Evolutionary conservation across 1,284 basidiomycete genomes (phyloP).

Genomic region (Taiwanofungus camphoratus): DNA sequence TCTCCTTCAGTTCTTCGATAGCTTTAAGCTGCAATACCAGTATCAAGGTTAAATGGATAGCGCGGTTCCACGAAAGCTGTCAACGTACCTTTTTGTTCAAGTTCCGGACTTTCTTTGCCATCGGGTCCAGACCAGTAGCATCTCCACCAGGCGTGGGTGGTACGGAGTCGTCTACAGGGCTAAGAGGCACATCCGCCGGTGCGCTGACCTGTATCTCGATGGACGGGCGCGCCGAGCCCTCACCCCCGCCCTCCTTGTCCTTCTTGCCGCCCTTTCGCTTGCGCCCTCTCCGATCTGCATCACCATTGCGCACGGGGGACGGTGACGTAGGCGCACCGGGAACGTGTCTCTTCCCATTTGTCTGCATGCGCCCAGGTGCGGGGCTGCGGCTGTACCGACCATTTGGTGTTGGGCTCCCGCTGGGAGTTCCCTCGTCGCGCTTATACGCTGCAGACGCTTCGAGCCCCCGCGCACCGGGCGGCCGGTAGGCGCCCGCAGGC

Average conservation of each 20-base stretch:
- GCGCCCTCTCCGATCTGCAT: constrained; percentile 41
- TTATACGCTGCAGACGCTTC: constrained; percentile 83
- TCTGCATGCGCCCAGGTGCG: constrained; percentile 40
- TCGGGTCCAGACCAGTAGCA: constrained; percentile 57
- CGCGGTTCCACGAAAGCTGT: not conserved
- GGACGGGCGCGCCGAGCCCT: constrained; percentile 28
- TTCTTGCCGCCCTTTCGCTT: constrained; percentile 52
- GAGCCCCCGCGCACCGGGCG: constrained; percentile 86
- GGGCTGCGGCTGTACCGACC: constrained; percentile 56
- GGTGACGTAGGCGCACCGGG: constrained; percentile 61
- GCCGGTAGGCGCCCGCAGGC: constrained; percentile 81
- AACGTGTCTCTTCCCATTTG: constrained; percentile 45
- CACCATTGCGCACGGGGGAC: constrained; percentile 38
- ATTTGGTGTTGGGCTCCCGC: constrained; percentile 54
- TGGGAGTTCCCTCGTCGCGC: constrained; percentile 74
- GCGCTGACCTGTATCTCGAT: constrained; percentile 30
- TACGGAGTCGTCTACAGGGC: constrained; percentile 32
- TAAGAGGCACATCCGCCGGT: constrained; percentile 19
- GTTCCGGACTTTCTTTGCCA: constrained; percentile 89
- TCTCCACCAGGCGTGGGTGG: constrained; percentile 57
- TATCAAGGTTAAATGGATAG: constrained; percentile 7
- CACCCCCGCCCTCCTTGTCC: constrained; percentile 37
- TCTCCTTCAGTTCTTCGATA: constrained; percentile 92
- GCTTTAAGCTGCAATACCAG: constrained; percentile 77
- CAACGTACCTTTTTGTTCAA: constrained; percentile 78